These are phyloP conservation scores for Penicillium malachiteum DNA, from an alignment of 495 filamentous ascomycete species.

Conservation along the genomic window DNA sequence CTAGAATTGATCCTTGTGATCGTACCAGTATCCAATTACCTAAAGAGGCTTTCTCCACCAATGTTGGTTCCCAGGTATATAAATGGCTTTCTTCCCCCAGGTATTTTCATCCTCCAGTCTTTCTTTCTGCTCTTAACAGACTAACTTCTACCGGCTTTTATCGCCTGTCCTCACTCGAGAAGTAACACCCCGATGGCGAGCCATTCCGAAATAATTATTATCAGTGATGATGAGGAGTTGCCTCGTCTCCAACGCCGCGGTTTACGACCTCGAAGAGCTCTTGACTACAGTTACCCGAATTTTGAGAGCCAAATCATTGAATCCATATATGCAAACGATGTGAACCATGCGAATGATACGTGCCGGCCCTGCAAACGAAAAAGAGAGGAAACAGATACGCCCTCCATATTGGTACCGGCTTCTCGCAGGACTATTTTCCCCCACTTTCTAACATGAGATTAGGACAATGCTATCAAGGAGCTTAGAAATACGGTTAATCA, in stretches of 20 bases:
- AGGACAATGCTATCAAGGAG: not conserved
- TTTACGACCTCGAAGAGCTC: no score
- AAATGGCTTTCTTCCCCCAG: conserved; percentile 6
- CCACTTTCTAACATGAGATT: not conserved
- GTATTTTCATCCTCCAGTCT: no score
- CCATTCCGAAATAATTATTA: no score
- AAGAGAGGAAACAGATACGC: not conserved
- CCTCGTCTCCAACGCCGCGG: no score
- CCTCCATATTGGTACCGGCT: not conserved
- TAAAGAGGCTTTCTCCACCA: not conserved
- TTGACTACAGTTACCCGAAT: not conserved
- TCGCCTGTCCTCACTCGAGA: no score
- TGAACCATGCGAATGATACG: no score
- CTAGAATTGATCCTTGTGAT: no score
- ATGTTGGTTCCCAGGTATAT: conserved; percentile 2
- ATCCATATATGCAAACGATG: not conserved
- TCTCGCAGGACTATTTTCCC: not conserved
- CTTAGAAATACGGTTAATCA: not conserved
- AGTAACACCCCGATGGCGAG: no score
- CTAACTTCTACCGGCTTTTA: no score
- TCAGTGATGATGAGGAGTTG: no score
- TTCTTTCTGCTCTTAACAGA: no score
- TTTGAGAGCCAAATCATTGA: not conserved
- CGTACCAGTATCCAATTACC: no score
- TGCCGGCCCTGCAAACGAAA: not conserved